phyloP scores from a whole-genome alignment of 768 basidiomycete genomes.

The Trametes cinnabarina region DNA sequence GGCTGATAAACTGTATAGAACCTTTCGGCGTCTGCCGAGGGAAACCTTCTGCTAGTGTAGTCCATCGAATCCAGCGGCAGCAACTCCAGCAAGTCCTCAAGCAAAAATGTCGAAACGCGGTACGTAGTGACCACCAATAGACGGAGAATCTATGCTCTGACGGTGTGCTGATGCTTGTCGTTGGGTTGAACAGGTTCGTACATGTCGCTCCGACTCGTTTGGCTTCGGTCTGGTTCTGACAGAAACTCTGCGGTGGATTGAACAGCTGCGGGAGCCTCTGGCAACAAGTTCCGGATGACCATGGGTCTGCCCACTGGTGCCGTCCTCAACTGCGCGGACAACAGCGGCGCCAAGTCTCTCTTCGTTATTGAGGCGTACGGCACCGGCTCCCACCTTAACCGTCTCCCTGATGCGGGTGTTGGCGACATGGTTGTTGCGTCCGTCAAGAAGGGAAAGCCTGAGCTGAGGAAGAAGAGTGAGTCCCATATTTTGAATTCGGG shows the following conservation, averaged over 20 bases:
- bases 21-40: constrained; percentile 23
- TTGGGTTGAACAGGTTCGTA: constrained; percentile 20
- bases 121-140: constrained; percentile 19
- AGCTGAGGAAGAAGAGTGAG: constrained; percentile 98
- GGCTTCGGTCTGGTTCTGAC: constrained; percentile 8
- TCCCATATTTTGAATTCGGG: constrained; percentile 15
- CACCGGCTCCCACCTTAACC: constrained; percentile 94
- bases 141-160: not conserved
- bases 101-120: constrained; percentile 38
- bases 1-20: constrained; percentile 33
- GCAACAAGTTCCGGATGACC: constrained; percentile 96
- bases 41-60: constrained; percentile 26
- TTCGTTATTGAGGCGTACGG: constrained; percentile 95
- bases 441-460: constrained; percentile 99
- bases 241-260: not conserved
- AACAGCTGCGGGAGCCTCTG: constrained; percentile 64
- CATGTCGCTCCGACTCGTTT: not conserved
- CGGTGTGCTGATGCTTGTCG: constrained; percentile 12
- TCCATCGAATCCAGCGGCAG: constrained; percentile 20
- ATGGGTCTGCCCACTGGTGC: constrained; percentile 93
- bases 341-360: constrained; percentile 96
- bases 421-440: constrained; percentile 95
- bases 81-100: constrained; percentile 29
- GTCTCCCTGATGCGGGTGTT: constrained; percentile 93
- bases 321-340: constrained; percentile 97